Conservation (phyloP, 2,329 filamentous ascomycete species). For the Colletotrichum tamarilloi region DNA sequence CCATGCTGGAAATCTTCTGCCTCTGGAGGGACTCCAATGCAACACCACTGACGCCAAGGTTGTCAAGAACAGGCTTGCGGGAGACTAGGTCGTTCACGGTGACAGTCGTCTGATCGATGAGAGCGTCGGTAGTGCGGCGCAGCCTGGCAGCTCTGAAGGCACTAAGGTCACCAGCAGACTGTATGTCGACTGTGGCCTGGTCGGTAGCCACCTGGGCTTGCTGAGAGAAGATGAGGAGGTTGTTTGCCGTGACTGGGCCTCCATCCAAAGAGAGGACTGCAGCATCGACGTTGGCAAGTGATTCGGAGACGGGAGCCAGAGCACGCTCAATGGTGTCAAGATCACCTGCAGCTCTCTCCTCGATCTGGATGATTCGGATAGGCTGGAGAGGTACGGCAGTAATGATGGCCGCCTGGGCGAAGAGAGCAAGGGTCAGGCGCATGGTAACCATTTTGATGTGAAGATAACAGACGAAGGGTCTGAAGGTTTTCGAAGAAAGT, state of each 20-base stretch:
- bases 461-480: constrained; percentile 17
- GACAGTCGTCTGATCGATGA: constrained; percentile 38
- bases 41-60: constrained; percentile 40
- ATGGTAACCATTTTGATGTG: constrained; percentile 18
- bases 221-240: constrained; percentile 24
- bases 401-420: constrained; percentile 22
- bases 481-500: constrained; percentile 10
- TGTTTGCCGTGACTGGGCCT: constrained; percentile 25
- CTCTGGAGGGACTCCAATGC: constrained; percentile 39
- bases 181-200: constrained; percentile 41
- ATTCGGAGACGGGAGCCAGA: constrained; percentile 18
- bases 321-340: constrained; percentile 23
- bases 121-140: constrained; percentile 36
- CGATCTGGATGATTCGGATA: not conserved
- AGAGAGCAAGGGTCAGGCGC: constrained; percentile 21
- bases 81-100: constrained; percentile 37
- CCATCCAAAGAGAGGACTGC: constrained; percentile 28
- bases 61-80: constrained; percentile 42
- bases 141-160: constrained; percentile 38
- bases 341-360: constrained; percentile 3
- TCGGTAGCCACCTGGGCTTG: constrained; percentile 34
- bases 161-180: constrained; percentile 37
- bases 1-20: constrained; percentile 38
- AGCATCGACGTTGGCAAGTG: constrained; percentile 18
- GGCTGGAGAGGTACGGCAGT: constrained; percentile 11